Conservation (phyloP, 805 yeast genomes). For the Starmera pachycereana region DNA sequence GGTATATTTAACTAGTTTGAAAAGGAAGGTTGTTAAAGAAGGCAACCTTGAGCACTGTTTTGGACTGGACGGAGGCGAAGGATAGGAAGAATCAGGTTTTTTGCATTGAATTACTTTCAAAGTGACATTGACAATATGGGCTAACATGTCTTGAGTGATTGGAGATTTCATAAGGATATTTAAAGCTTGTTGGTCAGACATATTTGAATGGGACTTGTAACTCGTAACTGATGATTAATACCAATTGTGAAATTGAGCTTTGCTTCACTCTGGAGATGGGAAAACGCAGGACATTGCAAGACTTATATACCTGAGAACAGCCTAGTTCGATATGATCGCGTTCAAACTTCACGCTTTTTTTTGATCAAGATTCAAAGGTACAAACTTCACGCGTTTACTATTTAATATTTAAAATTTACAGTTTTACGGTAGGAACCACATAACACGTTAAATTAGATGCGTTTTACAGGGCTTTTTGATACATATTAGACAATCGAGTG, state of each 20-base stretch:
- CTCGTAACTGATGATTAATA: neutral
- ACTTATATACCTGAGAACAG: no score
- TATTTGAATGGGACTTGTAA: slow-evolving; percentile 5
- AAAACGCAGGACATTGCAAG: no score
- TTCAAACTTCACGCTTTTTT: no score
- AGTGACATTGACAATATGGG: slow-evolving; percentile 54
- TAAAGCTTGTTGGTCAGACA: slow-evolving; percentile 48
- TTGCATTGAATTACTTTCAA: slow-evolving; percentile 59
- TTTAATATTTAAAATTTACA: no score
- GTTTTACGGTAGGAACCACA: no score
- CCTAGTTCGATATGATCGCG: no score
- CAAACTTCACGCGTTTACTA: no score
- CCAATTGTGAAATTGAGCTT: neutral
- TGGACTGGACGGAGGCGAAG: slow-evolving; percentile 26
- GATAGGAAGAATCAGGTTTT: slow-evolving; percentile 20
- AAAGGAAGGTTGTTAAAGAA: slow-evolving; percentile 64
- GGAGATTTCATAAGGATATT: slow-evolving; percentile 51
- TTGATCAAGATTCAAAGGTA: no score
- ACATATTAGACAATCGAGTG: no score
- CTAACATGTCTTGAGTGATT: slow-evolving; percentile 66
- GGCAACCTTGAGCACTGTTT: slow-evolving; percentile 27
- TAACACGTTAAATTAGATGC: no score
- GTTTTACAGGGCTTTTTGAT: no score
- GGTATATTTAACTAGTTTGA: slow-evolving; percentile 60
- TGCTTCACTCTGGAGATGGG: no score